phyloP scores from a whole-genome alignment of 495 filamentous ascomycete genomes.

The Cudoniella acicularis region DNA sequence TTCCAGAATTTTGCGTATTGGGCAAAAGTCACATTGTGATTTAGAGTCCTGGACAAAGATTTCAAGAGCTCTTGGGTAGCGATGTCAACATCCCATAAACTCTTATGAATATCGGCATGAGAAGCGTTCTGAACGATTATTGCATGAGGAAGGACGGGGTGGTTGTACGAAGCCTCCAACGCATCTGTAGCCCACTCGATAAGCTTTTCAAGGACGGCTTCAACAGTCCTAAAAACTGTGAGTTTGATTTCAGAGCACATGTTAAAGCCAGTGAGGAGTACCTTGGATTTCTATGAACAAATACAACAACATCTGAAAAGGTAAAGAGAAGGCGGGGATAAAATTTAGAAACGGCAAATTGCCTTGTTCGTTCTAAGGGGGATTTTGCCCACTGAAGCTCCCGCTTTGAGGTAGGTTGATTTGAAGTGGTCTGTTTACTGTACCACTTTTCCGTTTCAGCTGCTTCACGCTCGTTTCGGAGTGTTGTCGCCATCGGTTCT shows the following conservation, averaged over 20 bases:
- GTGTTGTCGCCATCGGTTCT: slow-evolving; percentile 38
- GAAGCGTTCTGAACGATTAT: slow-evolving; percentile 52
- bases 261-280: no score
- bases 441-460: no score
- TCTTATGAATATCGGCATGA: slow-evolving; percentile 40
- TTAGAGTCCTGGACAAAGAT: slow-evolving; percentile 27
- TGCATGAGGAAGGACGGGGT: slow-evolving; percentile 50
- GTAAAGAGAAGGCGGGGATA: slow-evolving; percentile 55
- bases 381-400: slow-evolving; percentile 40
- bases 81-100: slow-evolving; percentile 43
- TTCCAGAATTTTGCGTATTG: slow-evolving; percentile 34
- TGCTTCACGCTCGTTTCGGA: no score
- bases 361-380: slow-evolving; percentile 34
- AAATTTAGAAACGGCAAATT: slow-evolving; percentile 39
- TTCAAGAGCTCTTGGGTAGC: slow-evolving; percentile 40
- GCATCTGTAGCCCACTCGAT: slow-evolving; percentile 39
- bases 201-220: slow-evolving; percentile 39
- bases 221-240: slow-evolving; percentile 29
- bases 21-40: slow-evolving; percentile 24
- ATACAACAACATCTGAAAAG: slow-evolving; percentile 51
- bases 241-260: no score
- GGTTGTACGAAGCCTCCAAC: slow-evolving; percentile 51
- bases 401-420: slow-evolving; percentile 9
- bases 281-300: slow-evolving; percentile 41
- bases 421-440: no score